Conservation (phyloP, 495 filamentous ascomycete species). For the Neurospora sp. region DNA sequence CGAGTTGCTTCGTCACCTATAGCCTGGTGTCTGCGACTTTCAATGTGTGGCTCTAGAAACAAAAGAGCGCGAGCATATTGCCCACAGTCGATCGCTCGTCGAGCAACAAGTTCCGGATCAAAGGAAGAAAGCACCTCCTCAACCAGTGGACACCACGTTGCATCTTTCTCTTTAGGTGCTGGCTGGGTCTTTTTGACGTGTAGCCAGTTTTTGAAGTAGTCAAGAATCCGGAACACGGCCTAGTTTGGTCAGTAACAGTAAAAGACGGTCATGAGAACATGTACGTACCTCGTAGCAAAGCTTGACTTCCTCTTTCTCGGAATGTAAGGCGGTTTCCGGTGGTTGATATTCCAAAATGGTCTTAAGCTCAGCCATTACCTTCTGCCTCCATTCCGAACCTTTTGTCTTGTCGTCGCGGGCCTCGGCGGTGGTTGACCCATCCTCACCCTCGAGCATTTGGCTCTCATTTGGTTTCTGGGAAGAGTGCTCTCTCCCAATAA, state of each 20-base stretch:
- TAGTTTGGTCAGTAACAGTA: conserved; percentile 22
- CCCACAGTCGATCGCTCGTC: conserved; percentile 78
- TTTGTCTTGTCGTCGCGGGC: conserved; percentile 22
- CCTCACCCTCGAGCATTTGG: background rate
- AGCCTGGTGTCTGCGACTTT: conserved; percentile 38
- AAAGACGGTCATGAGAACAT: background rate
- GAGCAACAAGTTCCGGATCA: conserved; percentile 75
- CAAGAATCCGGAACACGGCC: conserved; percentile 83
- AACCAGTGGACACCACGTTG: conserved; percentile 23
- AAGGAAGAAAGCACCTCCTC: conserved; percentile 48
- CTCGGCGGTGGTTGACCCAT: background rate
- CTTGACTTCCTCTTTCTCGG: conserved; percentile 58
- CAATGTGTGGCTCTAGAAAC: conserved; percentile 87
- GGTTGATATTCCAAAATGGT: conserved; percentile 56
- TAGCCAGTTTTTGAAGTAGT: conserved; percentile 84
- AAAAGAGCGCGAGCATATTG: conserved; percentile 88
- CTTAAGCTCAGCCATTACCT: conserved; percentile 60
- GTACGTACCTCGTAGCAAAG: conserved; percentile 68
- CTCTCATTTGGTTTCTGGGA: background rate
- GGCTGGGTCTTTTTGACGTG: conserved; percentile 48
- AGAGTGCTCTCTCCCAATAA: conserved; percentile 42
- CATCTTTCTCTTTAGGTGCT: conserved; percentile 25
- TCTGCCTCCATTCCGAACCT: conserved; percentile 50
- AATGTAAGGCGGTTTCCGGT: conserved; percentile 38
- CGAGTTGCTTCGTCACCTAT: conserved; percentile 35